Base-by-base conservation (phyloP, 495 filamentous ascomycete genomes). In the Annulohypoxylon nitens region DNA sequence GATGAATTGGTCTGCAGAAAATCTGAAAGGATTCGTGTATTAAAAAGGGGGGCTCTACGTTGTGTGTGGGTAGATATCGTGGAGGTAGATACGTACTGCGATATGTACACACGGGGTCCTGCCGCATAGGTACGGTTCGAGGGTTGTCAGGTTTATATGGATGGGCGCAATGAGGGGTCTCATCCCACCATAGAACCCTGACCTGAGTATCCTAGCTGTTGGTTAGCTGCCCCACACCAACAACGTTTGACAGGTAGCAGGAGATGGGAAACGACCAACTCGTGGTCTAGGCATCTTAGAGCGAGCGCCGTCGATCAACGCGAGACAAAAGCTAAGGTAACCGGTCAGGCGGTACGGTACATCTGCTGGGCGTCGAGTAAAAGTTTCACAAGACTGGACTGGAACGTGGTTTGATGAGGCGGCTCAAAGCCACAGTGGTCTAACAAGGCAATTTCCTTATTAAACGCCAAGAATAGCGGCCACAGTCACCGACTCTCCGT, bases 371-470 rank as follows among this genome's bases (percentile, higher is more conserved):
- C 20, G 23, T 50, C n/a, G 4, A 26, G 16, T 3, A 23, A 45
- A 63, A 59, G 64, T 64, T 33, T 67, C 48, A 50, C 41, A 41
- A 51, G 16, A 53, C 48, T 50, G n/a, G 64, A 75, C 63, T 75
- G 73, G 73, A 75, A 71, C 68, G 73, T 75, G 68, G 51, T 64
- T 68, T 64, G 69, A 72, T 69, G 69, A 72, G 60, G 68, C 60
- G 69, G 65, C 64, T 75, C 63, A 36, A 71, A 71, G 73, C 68
- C 73, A 75, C 68, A 63, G 12, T 6, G 59, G 26, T 61, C 36
- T 69, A 62, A 16, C 65, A 39, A 69, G 65, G 57, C 45, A 51
- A 50, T 26, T 58, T 37, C 54, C 61, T 10, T 30, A 37, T 20
- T 53, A 50, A 18, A 59, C 39, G 61, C 34, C 60, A 64, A 70